phyloP scores from a whole-genome alignment of 192 early-diverging fungal genomes.

The Coemansia sp. region DNA sequence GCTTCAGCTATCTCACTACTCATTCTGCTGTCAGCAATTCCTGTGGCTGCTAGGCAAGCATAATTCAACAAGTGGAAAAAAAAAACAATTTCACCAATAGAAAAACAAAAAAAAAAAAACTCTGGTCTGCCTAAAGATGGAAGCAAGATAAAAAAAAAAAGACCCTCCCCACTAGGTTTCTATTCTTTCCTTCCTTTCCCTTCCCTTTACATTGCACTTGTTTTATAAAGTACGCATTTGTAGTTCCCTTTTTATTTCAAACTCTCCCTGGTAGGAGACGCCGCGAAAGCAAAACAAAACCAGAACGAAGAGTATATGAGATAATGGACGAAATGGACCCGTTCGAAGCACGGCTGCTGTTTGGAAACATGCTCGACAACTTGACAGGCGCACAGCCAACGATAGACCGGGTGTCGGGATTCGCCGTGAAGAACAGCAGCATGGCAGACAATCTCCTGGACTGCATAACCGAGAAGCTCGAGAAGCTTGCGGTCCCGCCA shows the following conservation, averaged over 20 bases:
- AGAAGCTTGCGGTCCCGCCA: constrained; percentile 36
- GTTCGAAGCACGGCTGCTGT: constrained; percentile 53
- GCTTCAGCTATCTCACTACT: neutral
- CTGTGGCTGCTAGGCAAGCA: neutral
- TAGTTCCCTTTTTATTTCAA: no score
- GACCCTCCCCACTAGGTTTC: neutral
- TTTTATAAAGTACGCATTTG: no score
- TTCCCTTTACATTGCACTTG: neutral
- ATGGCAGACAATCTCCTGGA: constrained; percentile 50
- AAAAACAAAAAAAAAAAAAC: neutral
- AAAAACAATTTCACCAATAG: neutral
- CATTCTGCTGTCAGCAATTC: neutral
- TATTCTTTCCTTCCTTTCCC: neutral
- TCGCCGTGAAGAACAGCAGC: constrained; percentile 41
- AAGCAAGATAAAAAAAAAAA: no score
- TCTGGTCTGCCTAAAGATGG: neutral
- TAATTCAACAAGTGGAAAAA: neutral
- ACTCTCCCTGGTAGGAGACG: no score
- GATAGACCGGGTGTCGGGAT: constrained; percentile 43
- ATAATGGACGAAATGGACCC: constrained; percentile 55
- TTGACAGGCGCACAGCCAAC: constrained; percentile 48
- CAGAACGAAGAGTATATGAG: neutral
- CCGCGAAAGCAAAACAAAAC: neutral
- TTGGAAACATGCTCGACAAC: constrained; percentile 56
- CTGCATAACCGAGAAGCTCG: constrained; percentile 54